These are phyloP conservation scores for Garcia nutans DNA, from an alignment of 345 rosid species.

Conservation along the genomic window DNA sequence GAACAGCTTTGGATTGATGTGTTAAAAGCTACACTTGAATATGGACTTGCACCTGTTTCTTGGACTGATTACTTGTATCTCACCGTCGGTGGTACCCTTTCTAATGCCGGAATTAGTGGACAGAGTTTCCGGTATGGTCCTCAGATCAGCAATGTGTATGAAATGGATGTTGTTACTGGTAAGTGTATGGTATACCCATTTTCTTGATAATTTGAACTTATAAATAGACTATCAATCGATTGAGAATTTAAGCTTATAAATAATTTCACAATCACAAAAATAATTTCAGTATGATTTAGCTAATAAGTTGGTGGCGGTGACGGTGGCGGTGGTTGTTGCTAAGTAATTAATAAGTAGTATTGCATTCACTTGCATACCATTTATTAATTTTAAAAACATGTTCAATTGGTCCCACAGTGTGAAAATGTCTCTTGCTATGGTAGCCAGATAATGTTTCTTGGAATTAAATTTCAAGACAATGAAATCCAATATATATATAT, in stretches of 20 bases:
- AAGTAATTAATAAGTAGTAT: background rate
- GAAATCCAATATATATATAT: background rate
- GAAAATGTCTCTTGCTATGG: background rate
- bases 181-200: background rate
- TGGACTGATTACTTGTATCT: constrained; percentile 95
- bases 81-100: constrained; percentile 92
- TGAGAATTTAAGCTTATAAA: too few species aligned
- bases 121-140: constrained; percentile 93
- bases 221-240: too few species aligned
- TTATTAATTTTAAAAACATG: constrained; percentile 3
- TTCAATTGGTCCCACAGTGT: constrained; percentile 11
- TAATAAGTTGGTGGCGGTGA: background rate
- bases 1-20: constrained; percentile 91
- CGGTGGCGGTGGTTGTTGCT: background rate
- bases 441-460: background rate
- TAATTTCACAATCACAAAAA: too few species aligned
- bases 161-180: constrained; percentile 95
- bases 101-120: constrained; percentile 94
- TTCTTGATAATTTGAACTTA: too few species aligned
- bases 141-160: constrained; percentile 90
- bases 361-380: constrained; percentile 4
- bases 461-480: constrained; percentile 4
- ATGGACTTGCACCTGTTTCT: constrained; percentile 87
- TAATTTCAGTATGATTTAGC: background rate
- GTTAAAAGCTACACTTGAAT: constrained; percentile 59